phyloP scores from a whole-genome alignment of 306 rosid species.

The Acacia confusa region DNA sequence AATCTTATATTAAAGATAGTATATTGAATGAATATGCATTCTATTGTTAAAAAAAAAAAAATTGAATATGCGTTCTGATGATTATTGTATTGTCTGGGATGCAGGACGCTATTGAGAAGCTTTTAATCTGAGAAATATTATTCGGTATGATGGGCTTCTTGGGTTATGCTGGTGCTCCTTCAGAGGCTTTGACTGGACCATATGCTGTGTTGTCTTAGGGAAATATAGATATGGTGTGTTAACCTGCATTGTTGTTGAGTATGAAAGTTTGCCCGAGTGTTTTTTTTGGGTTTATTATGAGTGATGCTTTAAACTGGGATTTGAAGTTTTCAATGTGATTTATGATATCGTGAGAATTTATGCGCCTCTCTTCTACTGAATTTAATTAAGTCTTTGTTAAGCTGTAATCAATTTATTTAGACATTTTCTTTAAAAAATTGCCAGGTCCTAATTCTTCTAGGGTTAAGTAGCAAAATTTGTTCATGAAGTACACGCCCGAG shows the following conservation, averaged over 20 bases:
- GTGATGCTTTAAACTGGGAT: constrained; percentile 24
- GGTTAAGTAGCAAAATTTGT: neutral
- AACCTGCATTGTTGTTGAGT: constrained; percentile 22
- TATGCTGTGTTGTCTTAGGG: constrained; percentile 44
- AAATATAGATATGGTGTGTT: constrained; percentile 30
- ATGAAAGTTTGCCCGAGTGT: constrained; percentile 16
- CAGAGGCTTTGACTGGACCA: constrained; percentile 87
- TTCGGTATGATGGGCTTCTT: constrained; percentile 86
- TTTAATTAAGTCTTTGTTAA: neutral
- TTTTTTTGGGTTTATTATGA: constrained; percentile 11
- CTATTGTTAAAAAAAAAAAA: too few relatives aligned
- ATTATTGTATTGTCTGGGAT: constrained; percentile 1
- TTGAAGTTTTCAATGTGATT: constrained; percentile 24
- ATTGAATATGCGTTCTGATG: constrained; percentile 25
- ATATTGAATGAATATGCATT: constrained; percentile 15
- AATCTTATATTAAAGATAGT: too few relatives aligned
- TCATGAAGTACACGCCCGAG: too few relatives aligned
- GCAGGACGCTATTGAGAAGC: constrained; percentile 97
- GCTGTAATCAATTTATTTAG: neutral
- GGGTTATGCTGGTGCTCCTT: constrained; percentile 49
- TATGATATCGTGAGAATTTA: neutral
- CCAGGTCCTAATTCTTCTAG: neutral
- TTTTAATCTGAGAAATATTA: constrained; percentile 56
- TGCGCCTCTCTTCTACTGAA: neutral
- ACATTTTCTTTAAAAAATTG: too few relatives aligned